phyloP scores from a whole-genome alignment of 169 alveolate species.

The Cytauxzoon felis region DNA sequence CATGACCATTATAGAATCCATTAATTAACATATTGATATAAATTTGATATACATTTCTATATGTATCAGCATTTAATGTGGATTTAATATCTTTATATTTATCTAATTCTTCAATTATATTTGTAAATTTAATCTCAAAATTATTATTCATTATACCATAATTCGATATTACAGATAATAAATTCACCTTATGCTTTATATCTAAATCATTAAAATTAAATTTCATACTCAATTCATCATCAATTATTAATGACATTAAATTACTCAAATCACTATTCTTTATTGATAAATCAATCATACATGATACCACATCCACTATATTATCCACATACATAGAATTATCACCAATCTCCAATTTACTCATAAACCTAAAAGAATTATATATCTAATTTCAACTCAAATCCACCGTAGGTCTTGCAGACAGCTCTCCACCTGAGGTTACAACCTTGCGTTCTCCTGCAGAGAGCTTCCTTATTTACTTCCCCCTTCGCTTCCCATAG shows the following conservation, averaged over 20 bases:
- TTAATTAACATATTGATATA: constrained; percentile 27
- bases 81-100: not conserved
- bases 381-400: not conserved
- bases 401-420: no score
- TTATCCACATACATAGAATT: no score
- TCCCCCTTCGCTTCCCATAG: no score
- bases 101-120: constrained; percentile 3
- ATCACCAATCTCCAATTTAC: not conserved
- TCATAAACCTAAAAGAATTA: not conserved
- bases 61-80: constrained; percentile 4
- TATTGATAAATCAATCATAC: not conserved
- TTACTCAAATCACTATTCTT: not conserved
- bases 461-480: no score
- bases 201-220: not conserved
- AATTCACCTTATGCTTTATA: not conserved
- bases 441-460: no score
- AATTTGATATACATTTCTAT: constrained; percentile 35
- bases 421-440: no score
- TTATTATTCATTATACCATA: constrained; percentile 22
- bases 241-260: not conserved
- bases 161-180: constrained; percentile 23
- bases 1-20: not conserved
- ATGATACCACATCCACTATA: not conserved
- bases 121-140: constrained; percentile 6
- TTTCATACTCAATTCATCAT: not conserved